phyloP scores from a whole-genome alignment of 495 filamentous ascomycete genomes.

The Xylaria grammica region DNA sequence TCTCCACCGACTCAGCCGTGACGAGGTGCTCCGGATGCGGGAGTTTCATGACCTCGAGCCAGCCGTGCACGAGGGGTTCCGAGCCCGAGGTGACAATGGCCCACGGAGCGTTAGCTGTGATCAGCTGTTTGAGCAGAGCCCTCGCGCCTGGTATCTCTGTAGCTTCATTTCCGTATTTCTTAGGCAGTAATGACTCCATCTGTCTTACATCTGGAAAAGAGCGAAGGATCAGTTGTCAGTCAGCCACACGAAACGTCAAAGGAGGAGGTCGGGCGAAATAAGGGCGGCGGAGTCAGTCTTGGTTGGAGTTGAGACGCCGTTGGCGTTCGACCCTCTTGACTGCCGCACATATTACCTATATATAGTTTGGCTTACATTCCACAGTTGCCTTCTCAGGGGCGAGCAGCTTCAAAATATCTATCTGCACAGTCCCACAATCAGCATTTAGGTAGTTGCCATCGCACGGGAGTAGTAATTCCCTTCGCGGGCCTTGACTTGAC shows the following conservation, averaged over 20 bases:
- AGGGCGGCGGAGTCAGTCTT: constrained; percentile 5
- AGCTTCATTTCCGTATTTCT: constrained; percentile 75
- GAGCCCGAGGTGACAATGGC: constrained; percentile 93
- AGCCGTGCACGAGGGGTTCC: constrained; percentile 78
- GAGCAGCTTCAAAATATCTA: constrained; percentile 56
- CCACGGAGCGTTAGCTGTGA: constrained; percentile 67
- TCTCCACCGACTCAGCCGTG: constrained; percentile 81
- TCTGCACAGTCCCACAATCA: constrained; percentile 13
- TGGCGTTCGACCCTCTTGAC: constrained; percentile 7
- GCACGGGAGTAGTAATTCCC: neutral
- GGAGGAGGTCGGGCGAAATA: constrained; percentile 11
- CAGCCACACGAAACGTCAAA: constrained; percentile 3
- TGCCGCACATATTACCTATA: neutral
- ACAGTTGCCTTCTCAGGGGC: constrained; percentile 82
- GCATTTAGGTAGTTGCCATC: neutral
- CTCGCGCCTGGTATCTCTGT: constrained; percentile 77
- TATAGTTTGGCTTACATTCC: constrained; percentile 71
- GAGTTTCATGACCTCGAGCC: constrained; percentile 79
- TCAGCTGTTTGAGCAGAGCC: constrained; percentile 49
- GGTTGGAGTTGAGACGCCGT: neutral
- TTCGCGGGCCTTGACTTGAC: neutral
- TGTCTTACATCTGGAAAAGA: constrained; percentile 70
- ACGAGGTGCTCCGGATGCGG: constrained; percentile 76
- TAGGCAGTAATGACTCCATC: constrained; percentile 78
- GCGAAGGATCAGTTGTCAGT: constrained; percentile 20